Base-by-base conservation (phyloP, 2,329 filamentous ascomycete species). In the Botrytis porri region DNA sequence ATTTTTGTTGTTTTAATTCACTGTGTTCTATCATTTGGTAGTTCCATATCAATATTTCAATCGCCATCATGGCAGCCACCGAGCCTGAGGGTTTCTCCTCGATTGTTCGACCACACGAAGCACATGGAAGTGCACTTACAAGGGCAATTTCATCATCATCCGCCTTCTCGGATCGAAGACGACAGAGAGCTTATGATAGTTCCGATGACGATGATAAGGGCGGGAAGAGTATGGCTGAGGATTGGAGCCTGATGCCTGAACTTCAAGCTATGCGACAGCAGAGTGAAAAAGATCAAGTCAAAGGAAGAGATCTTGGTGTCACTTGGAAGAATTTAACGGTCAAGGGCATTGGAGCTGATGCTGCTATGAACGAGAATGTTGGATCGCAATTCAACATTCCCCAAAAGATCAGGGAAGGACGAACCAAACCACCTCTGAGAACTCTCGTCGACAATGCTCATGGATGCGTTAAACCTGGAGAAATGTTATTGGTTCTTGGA, bases 401-500 rank as follows among this genome's bases (percentile, higher is more conserved):
- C 6, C 69, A 70, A 61, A 73, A 59, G 0, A 59, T 76, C 37
- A 72, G 69, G 66, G 78, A 79, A 88, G 75, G 88, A 86, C 82
- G 88, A 88, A 78, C 80, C 90, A 89, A 88, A 77, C 86, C 87
- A 0, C 88, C 90, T 0, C 81, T 91, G 32, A 88, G 87, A 75
- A 90, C 89, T 0, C 90, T 94, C 63, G 82, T 94, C 35, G 86
- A 91, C 70, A 85, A 88, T 77, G 88, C 86, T 73, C 87, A 90
- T 79, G 91, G 91, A 18, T 92, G 89, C 76, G 88, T 93, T 69
- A 90, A 90, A 79, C 90, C 91, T 0, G 92, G 90, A 32, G 90
- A 93, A 81, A 92, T 93, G 91, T 81, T 92, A 1, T 82, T 93
- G 0, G 90, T 93, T 0, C 83, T 93, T 0, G 91, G 91, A 4